Evolutionary conservation across 1,139 yeast genomes (phyloP).

Genomic region (Ogataea hybrid): DNA sequence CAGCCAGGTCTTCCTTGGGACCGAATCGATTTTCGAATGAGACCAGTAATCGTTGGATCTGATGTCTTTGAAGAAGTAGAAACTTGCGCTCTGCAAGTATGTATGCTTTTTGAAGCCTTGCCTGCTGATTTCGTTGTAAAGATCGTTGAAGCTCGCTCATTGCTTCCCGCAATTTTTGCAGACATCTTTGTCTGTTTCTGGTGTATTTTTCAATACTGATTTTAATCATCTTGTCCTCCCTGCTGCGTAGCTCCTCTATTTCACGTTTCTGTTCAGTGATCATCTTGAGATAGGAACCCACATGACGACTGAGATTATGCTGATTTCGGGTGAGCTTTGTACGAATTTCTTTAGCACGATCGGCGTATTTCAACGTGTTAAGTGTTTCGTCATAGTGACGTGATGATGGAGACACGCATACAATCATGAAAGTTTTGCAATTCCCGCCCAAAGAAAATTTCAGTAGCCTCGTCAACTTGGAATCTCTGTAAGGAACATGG

Average conservation of each 20-base stretch:
- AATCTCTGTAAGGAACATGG: conserved; percentile 89
- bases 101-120: conserved; percentile 47
- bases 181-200: conserved; percentile 36
- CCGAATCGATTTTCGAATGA: conserved; percentile 21
- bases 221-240: conserved; percentile 48
- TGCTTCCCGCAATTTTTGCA: conserved; percentile 40
- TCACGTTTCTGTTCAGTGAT: conserved; percentile 80
- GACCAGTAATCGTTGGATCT: conserved; percentile 36
- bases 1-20: conserved; percentile 8
- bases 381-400: conserved; percentile 88
- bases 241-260: conserved; percentile 62
- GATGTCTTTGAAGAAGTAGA: conserved; percentile 42
- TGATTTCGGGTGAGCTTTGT: conserved; percentile 76
- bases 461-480: conserved; percentile 79
- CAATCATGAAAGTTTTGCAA: conserved; percentile 94
- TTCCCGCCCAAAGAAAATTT: conserved; percentile 94
- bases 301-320: conserved; percentile 78
- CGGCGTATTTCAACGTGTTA: conserved; percentile 86
- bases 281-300: conserved; percentile 82
- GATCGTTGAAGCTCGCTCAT: conserved; percentile 40
- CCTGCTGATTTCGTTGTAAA: conserved; percentile 42
- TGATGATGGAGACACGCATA: conserved; percentile 84
- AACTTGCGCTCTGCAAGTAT: conserved; percentile 59
- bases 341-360: conserved; percentile 86
- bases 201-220: conserved; percentile 35